Evolutionary conservation across 371 early-diverging fungal genomes (phyloP).

Genomic region (Vittaforma corneae): DNA sequence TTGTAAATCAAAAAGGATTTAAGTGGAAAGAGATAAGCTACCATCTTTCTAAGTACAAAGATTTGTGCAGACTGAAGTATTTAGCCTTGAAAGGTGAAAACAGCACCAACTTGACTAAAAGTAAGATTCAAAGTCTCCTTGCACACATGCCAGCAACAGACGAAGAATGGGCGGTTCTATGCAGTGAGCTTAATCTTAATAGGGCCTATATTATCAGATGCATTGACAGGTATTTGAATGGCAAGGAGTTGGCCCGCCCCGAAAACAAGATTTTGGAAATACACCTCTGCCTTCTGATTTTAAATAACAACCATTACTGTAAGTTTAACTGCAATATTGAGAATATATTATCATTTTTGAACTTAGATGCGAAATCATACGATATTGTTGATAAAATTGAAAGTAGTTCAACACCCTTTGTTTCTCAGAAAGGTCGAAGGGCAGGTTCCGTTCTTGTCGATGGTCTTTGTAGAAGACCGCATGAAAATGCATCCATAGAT

Average conservation of each 20-base stretch:
- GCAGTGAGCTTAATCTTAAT: neutral
- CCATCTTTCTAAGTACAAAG: neutral
- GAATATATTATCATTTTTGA: neutral
- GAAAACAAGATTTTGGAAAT: neutral
- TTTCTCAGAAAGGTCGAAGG: neutral
- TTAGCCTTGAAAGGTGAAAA: neutral
- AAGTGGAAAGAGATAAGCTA: neutral
- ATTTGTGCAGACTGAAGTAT: neutral
- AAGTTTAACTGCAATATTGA: neutral
- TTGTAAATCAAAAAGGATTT: neutral
- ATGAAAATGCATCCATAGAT: no score
- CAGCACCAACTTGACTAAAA: neutral
- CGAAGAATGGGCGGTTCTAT: neutral
- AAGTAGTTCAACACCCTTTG: no score
- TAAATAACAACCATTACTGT: neutral
- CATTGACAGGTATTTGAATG: constrained; percentile 2
- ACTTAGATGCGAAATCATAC: neutral
- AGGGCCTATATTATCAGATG: neutral
- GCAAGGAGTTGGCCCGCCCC: neutral
- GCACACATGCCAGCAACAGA: neutral
- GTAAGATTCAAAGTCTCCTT: neutral
- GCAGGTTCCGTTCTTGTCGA: no score
- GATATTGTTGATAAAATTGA: no score
- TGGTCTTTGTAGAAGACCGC: no score
- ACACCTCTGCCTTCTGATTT: neutral